Conservation (phyloP, 768 basidiomycete species). For the Neoboletus subvelutipes region DNA sequence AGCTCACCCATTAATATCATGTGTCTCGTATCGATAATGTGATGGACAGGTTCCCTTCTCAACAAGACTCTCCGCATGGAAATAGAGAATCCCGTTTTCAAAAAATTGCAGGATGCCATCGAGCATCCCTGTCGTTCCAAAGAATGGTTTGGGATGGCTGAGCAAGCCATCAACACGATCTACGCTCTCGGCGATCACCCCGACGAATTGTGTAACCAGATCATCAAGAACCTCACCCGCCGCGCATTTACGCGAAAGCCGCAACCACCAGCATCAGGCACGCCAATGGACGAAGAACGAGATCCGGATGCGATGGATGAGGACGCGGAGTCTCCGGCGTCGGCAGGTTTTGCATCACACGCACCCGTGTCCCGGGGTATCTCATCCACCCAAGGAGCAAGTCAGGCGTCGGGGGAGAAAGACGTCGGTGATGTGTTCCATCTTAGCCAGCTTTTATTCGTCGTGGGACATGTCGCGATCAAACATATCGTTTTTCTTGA, state of each 20-base stretch:
- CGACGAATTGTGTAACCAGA: constrained; percentile 72
- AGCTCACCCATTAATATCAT: not conserved
- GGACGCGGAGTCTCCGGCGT: constrained; percentile 33
- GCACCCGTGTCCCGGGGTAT: constrained; percentile 22
- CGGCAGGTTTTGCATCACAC: constrained; percentile 20
- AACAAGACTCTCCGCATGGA: constrained; percentile 84
- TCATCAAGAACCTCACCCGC: constrained; percentile 80
- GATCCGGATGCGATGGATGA: constrained; percentile 56
- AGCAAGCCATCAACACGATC: constrained; percentile 95
- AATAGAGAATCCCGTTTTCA: constrained; percentile 87
- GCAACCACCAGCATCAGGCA: constrained; percentile 3
- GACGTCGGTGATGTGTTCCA: constrained; percentile 82
- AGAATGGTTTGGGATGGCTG: constrained; percentile 97
- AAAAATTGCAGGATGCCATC: constrained; percentile 76
- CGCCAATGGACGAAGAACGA: constrained; percentile 23
- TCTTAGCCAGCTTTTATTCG: constrained; percentile 90
- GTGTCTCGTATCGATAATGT: not conserved
- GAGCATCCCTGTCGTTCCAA: constrained; percentile 77
- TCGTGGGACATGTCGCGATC: constrained; percentile 95
- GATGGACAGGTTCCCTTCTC: constrained; percentile 69
- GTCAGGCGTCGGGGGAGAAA: constrained; percentile 30
- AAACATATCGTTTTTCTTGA: constrained; percentile 98
- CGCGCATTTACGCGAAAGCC: constrained; percentile 57
- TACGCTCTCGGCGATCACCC: constrained; percentile 95
- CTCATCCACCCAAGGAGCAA: constrained; percentile 6